Evolutionary conservation across 2,329 filamentous ascomycete genomes (phyloP), one percentile per base, ranked within the genome.

Genomic region (Talaromyces sp.): DNA sequence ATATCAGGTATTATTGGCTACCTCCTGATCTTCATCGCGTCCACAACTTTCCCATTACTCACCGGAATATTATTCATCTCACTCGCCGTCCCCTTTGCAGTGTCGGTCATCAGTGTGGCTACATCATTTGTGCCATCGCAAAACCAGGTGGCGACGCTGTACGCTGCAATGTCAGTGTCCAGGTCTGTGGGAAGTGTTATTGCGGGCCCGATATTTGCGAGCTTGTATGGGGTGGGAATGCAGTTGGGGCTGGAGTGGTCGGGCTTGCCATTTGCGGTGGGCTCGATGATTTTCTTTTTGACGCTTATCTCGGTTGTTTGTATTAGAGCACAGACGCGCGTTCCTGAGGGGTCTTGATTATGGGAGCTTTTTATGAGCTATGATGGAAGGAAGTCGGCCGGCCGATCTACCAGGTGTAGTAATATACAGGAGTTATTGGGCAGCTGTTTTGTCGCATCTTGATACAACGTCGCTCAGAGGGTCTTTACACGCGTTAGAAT

Each of bases 121-220:
- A 73, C 73, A 10, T 62, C 69, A 8, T 69, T 75, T 17, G 70
- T 76, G 1, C 52, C 54, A 2, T 67, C 70, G 0, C 33, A 61
- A 11, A 69, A 71, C 25, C 70, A 73, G 33, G 69, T 74, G 33
- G 73, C 72, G 19, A 73, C 72, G 3, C 52, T 76, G 22, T 75
- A 74, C 45, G 69, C 73, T 15, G 69, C 70, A 11, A 69, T 72
- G 41, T 68, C 71, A 3, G 69, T 75, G 31, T 67, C 69, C 8
- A 64, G 66, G 13, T 67, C 69, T 3, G 7, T 72, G 4, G 72
- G 73, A 3, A 62, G 47, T 10, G 57, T 75, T 7, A 39, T 73
- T n/a, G 68, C 73, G 0, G 70, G 72, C 2, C 73, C 73, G 3
- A 62, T 71, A 19, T 71, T 75, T 25, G 72, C 71, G 33, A 70